Base-by-base conservation (phyloP, 2,329 filamentous ascomycete genomes). In the Epichloe scottii region DNA sequence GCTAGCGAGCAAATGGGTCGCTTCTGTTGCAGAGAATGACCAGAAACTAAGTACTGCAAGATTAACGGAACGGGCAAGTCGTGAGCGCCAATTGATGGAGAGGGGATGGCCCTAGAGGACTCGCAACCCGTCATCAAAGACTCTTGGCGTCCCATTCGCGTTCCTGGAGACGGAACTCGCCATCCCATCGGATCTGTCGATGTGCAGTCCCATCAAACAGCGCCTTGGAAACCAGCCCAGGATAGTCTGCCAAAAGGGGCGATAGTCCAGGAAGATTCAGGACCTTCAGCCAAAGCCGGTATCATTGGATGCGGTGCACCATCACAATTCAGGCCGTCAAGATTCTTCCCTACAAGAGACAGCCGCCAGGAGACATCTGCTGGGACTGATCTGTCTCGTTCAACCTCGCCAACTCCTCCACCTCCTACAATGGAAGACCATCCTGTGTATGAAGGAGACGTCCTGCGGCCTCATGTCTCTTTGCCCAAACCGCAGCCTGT, bases 351-450 rank as follows among this genome's bases (percentile, higher is more conserved):
- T 0, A 62, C 73, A 2, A 74, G 67, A 50, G 78, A 81, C 57
- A 57, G 65, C 35, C 74, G 73, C 14, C 59, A 65, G 10, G 73
- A 76, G 23, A 65, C 70, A 19, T 52, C 58, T 46, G 57, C 61
- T 17, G 53, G 59, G 48, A 59, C 58, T 23, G 72, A 71, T 43
- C 65, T 68, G n/a, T 62, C 66, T 4, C 69, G 75, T 40, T 68
- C 72, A 4, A 71, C 69, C 19, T 84, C 81, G 5, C 81, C 85
- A 15, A 84, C 83, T 3, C 85, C 85, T 0, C 86, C 86, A 3
- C 86, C 87, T 45, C 84, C 84, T 1, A 82, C 79, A 19, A 81
- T 79, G 66, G 76, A 79, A 54, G 81, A 77, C 10, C 86, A 90
- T 59, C 86, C 86, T 5, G 86, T 77, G 2, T 87, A 86, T 57